Percentiles rank a stretch among this genome's conserved stretches.
Conservation (phyloP, 495 filamentous ascomycete genomes). For the Aspergillus incahuasiensis region DNA sequence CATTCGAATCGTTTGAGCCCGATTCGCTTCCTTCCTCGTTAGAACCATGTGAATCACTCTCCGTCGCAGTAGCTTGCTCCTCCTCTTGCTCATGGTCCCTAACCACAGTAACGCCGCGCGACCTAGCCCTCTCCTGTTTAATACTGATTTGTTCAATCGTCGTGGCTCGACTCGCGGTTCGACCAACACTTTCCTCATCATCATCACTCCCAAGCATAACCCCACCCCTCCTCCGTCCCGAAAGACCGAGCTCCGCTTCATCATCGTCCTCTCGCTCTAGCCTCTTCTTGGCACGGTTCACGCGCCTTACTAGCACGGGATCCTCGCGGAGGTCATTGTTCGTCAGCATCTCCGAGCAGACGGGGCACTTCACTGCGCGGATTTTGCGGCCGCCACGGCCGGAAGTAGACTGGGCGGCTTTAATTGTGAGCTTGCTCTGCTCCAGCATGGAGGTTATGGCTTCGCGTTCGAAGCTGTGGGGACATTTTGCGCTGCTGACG, state of each 20-base stretch:
- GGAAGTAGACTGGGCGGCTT: slow-evolving; percentile 18
- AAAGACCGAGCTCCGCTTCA: slow-evolving; percentile 16
- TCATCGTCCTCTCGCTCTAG: slow-evolving; percentile 38
- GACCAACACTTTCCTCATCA: slow-evolving; percentile 13
- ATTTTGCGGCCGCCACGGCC: slow-evolving; percentile 10
- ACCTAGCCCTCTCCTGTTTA: slow-evolving; percentile 20
- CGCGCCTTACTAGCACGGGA: slow-evolving; percentile 38
- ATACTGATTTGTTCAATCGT: slow-evolving; percentile 15
- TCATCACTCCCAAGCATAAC: slow-evolving; percentile 26
- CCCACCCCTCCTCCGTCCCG: slow-evolving; percentile 10
- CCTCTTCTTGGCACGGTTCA: slow-evolving; percentile 33
- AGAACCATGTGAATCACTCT: background rate
- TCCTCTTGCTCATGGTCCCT: background rate
- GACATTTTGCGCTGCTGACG: slow-evolving; percentile 69
- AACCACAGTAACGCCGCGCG: slow-evolving; percentile 4
- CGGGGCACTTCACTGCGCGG: slow-evolving; percentile 44
- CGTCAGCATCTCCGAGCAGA: slow-evolving; percentile 40
- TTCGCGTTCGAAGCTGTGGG: slow-evolving; percentile 73
- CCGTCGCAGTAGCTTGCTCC: background rate
- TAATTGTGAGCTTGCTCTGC: slow-evolving; percentile 24
- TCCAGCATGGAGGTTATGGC: slow-evolving; percentile 65
- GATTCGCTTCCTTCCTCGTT: slow-evolving; percentile 4
- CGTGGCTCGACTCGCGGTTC: slow-evolving; percentile 13
- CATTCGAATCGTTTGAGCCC: background rate
- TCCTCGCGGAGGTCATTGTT: slow-evolving; percentile 39